Base-by-base conservation (phyloP, 1,139 yeast genomes). In the Saccharomyces hybrid region DNA sequence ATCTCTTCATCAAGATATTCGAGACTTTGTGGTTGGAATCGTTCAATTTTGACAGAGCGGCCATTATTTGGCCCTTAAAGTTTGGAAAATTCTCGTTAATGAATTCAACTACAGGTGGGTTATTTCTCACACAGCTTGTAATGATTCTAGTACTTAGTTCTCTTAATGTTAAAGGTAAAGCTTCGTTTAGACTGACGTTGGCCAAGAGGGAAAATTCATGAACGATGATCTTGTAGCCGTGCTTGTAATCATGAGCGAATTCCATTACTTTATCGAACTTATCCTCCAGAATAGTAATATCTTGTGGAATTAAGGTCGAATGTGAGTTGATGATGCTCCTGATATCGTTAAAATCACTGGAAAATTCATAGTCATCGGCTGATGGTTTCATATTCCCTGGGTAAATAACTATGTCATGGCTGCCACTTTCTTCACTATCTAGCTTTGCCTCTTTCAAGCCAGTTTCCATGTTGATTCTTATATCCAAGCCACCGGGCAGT, bases 401-500 rank as follows among this genome's bases (percentile, higher is more conserved):
- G 8, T 13, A 44, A 27, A 27, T 7, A 44, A 44, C 30, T 14
- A 44, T 7, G 20, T 25, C 48, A 25, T 25, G 8, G 4, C 16
- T 27, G 28, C 30, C 11, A 6, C 11, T 23, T 8, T 52, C 20
- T 30, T 55, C 63, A 25, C 75, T 78, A 64, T 76, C 66, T 7
- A 85, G 55, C 60, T 80, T 86, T 1, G 96, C 97, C 66, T 85
- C 88, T 64, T 77, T 81, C 46, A 72, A 69, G 28, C 85, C 82
- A 0, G 90, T 84, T 28, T 85, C 89, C 54, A 87, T 72, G 67
- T 88, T 80, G 64, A 86, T 66, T 63, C 88, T 75, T 49, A 86
- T 82, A 70, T 89, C 95, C 49, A 89, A 72, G 0, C 97, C 97
- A 16, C 79, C 79, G 0, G 96, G 96, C 7, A 88, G 77, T 14